Evolutionary conservation across 1,284 basidiomycete species (phyloP).

Genomic region (Puccinia hordei): DNA sequence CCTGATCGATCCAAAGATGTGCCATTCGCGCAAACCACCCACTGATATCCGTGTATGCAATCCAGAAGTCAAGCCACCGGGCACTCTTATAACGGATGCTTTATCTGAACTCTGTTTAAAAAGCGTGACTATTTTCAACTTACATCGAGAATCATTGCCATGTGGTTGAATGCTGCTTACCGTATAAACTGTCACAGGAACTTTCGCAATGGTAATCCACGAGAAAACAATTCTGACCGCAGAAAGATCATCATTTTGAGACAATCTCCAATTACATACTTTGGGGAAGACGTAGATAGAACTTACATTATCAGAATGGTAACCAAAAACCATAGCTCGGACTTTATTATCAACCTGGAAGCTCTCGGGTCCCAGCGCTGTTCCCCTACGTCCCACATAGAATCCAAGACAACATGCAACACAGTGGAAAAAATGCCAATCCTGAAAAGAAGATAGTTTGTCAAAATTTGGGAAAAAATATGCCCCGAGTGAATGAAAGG

Average conservation of each 20-base stretch:
- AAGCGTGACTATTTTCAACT: not conserved
- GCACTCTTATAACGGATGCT: slow-evolving; percentile 33
- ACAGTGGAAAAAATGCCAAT: slow-evolving; percentile 34
- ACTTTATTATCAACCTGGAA: not conserved
- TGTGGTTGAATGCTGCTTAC: slow-evolving; percentile 4
- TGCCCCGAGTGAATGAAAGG: not conserved
- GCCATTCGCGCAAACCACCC: slow-evolving; percentile 48
- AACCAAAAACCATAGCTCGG: slow-evolving; percentile 38
- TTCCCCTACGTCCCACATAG: slow-evolving; percentile 19
- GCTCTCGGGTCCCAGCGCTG: slow-evolving; percentile 18
- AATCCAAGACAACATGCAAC: slow-evolving; percentile 4
- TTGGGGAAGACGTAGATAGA: not conserved
- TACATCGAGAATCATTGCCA: not conserved
- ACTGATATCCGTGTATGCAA: slow-evolving; percentile 47
- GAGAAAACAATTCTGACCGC: slow-evolving; percentile 11
- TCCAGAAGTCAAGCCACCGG: slow-evolving; percentile 49
- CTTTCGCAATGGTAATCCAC: slow-evolving; percentile 42
- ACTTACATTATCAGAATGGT: slow-evolving; percentile 40
- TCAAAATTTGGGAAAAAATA: not conserved
- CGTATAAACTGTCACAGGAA: slow-evolving; percentile 34
- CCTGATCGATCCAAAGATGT: slow-evolving; percentile 50
- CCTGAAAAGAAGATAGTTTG: not conserved
- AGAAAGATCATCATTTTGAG: not conserved
- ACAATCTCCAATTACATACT: not conserved
- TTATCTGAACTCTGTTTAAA: slow-evolving; percentile 29